A percentile compares a stretch with the other conserved stretches of the same genome.
phyloP scores from a whole-genome alignment of 768 basidiomycete genomes.

The Leucosporidium yakuticum region DNA sequence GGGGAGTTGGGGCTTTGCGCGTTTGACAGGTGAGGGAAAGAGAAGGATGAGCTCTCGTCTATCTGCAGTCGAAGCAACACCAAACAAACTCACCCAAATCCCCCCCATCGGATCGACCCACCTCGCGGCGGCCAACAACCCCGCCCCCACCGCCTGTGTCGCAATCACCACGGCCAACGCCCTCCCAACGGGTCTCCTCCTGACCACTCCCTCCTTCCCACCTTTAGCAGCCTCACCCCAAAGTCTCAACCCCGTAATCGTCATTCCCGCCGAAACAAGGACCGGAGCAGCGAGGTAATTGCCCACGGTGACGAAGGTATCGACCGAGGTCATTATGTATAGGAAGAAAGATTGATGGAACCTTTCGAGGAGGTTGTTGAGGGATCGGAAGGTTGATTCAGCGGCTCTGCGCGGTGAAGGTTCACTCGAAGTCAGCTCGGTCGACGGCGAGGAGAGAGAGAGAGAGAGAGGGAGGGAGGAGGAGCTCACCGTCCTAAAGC shows the following conservation, averaged over 20 bases:
- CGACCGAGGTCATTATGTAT: slow-evolving; percentile 66
- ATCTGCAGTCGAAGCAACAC: neutral
- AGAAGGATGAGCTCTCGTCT: neutral
- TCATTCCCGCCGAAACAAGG: slow-evolving; percentile 73
- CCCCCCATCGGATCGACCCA: slow-evolving; percentile 7
- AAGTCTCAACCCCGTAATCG: slow-evolving; percentile 68
- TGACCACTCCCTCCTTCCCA: neutral
- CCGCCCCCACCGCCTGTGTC: slow-evolving; percentile 11
- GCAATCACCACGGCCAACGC: slow-evolving; percentile 2
- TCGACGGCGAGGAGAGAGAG: neutral
- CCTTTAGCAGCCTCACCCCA: slow-evolving; percentile 60
- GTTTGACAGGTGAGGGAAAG: neutral
- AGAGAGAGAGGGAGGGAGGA: neutral
- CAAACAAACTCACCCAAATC: neutral
- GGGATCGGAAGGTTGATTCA: slow-evolving; percentile 81
- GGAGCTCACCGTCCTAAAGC: slow-evolving; percentile 72
- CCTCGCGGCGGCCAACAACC: slow-evolving; percentile 7
- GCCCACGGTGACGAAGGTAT: slow-evolving; percentile 79
- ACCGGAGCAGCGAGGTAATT: slow-evolving; percentile 82
- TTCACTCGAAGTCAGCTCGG: neutral
- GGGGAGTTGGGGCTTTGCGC: slow-evolving; percentile 2
- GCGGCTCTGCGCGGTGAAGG: slow-evolving; percentile 53
- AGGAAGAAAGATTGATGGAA: slow-evolving; percentile 98
- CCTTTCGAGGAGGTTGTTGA: slow-evolving; percentile 90
- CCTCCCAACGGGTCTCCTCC: neutral